These are phyloP conservation scores for Fusarium hainanense DNA, from an alignment of 2,329 filamentous ascomycete species.

Conservation along the genomic window DNA sequence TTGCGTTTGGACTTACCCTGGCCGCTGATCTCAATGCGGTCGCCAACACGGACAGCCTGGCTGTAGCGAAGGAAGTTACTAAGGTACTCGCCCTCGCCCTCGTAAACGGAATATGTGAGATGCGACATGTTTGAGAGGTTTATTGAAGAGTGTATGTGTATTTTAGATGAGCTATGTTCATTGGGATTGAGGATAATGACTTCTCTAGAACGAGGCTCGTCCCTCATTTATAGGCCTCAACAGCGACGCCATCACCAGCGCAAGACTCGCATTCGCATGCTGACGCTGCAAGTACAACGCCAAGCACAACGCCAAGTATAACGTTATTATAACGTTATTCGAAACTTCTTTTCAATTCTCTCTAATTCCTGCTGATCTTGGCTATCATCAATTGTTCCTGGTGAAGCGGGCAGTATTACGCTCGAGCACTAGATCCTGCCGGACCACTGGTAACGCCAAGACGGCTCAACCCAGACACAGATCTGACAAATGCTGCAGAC, in stretches of 20 bases:
- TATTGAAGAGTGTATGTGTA: fast-evolving
- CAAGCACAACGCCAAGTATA: not conserved
- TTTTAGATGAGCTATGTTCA: fast-evolving
- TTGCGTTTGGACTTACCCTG: slow-evolving; percentile 52
- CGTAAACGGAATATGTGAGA: slow-evolving; percentile 47
- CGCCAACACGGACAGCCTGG: slow-evolving; percentile 61
- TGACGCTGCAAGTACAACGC: not conserved
- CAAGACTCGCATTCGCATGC: not conserved
- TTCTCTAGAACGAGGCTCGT: not conserved
- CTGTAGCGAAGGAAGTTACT: slow-evolving; percentile 54
- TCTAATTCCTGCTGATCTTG: not conserved
- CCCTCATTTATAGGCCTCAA: not conserved
- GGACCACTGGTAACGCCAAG: slow-evolving; percentile 7
- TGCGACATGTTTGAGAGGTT: slow-evolving; percentile 41
- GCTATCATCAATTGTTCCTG: not conserved
- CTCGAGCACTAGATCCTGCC: too few species aligned
- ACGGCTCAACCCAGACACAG: slow-evolving; percentile 21
- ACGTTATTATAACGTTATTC: not conserved
- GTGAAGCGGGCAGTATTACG: not conserved
- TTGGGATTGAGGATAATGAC: fast-evolving
- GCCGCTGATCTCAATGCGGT: slow-evolving; percentile 59
- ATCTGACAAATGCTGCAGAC: slow-evolving; percentile 35
- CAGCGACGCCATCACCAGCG: too few species aligned
- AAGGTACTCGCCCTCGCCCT: slow-evolving; percentile 45
- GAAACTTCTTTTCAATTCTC: not conserved